Conservation (phyloP, 805 yeast species). For the Metschnikowia vanudenii region DNA sequence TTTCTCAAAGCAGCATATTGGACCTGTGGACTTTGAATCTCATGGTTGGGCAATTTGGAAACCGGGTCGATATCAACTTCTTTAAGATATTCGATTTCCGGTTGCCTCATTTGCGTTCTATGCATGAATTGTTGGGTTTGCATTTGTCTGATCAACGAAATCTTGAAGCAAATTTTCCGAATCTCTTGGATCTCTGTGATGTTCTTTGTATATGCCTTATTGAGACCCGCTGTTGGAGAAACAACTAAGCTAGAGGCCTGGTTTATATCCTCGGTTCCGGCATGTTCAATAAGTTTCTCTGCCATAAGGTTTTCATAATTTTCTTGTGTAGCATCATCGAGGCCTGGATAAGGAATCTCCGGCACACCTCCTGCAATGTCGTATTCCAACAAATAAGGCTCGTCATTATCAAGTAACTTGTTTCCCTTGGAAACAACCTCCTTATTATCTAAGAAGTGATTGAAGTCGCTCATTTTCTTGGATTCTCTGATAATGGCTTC, state of each 20-base stretch:
- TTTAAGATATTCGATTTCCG: constrained; percentile 57
- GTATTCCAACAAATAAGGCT: constrained; percentile 74
- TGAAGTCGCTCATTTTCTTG: constrained; percentile 62
- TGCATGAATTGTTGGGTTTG: constrained; percentile 79
- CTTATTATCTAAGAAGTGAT: constrained; percentile 41
- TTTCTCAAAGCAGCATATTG: constrained; percentile 66
- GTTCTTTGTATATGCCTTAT: constrained; percentile 59
- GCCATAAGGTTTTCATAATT: constrained; percentile 36
- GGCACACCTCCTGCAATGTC: constrained; percentile 84
- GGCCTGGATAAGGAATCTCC: constrained; percentile 52
- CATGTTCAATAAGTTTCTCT: constrained; percentile 31
- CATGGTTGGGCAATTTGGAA: constrained; percentile 71
- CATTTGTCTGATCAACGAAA: constrained; percentile 83
- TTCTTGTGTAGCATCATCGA: constrained; percentile 43
- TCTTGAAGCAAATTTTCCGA: constrained; percentile 82
- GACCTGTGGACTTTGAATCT: constrained; percentile 54
- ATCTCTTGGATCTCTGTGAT: constrained; percentile 83
- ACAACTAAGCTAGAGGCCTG: constrained; percentile 31
- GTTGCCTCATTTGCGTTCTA: constrained; percentile 69
- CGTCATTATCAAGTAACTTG: constrained; percentile 52
- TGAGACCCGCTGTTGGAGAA: constrained; percentile 54
- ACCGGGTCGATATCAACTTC: constrained; percentile 82
- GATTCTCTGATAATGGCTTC: constrained; percentile 69
- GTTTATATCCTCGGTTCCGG: constrained; percentile 25
- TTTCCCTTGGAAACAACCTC: constrained; percentile 43